Conservation (phyloP, 139 green algal genomes). For the Chara braunii region DNA sequence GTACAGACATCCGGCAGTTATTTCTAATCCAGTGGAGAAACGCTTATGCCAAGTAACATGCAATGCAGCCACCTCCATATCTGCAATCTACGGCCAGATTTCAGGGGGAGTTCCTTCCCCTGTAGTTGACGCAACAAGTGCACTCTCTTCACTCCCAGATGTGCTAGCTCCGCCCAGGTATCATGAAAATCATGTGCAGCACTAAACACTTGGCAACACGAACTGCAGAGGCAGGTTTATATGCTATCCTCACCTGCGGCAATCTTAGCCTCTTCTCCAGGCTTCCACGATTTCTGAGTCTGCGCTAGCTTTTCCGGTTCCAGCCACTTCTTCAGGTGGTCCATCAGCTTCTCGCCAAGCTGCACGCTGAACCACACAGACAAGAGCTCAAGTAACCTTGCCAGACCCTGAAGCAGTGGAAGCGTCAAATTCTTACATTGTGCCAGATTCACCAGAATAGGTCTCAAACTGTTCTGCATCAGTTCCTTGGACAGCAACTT, state of each 20-base stretch:
- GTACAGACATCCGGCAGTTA: too few relatives aligned
- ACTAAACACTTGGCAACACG: too few relatives aligned
- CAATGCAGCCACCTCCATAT: too few relatives aligned
- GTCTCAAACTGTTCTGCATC: conserved; percentile 63
- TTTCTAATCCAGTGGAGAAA: too few relatives aligned
- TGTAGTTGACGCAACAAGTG: too few relatives aligned
- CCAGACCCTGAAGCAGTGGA: conserved; percentile 60
- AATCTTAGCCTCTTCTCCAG: conserved; percentile 75
- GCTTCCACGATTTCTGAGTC: conserved; percentile 39
- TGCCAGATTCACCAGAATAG: conserved; percentile 78
- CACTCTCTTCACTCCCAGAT: too few relatives aligned
- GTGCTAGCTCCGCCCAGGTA: too few relatives aligned
- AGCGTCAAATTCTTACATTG: conserved; percentile 58
- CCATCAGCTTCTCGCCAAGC: conserved; percentile 87
- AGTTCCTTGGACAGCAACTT: conserved; percentile 53
- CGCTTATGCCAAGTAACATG: too few relatives aligned
- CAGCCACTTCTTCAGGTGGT: conserved; percentile 87
- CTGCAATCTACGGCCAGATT: too few relatives aligned
- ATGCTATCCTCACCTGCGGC: conserved; percentile 45
- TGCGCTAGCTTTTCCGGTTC: conserved; percentile 55
- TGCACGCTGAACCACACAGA: conserved; percentile 86
- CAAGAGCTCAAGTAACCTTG: conserved; percentile 71
- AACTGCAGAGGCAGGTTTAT: too few relatives aligned
- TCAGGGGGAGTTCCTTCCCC: too few relatives aligned
- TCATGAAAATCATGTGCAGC: too few relatives aligned